Evolutionary conservation across 139 green algal genomes (phyloP).

Genomic region (Asterochloris erici): DNA sequence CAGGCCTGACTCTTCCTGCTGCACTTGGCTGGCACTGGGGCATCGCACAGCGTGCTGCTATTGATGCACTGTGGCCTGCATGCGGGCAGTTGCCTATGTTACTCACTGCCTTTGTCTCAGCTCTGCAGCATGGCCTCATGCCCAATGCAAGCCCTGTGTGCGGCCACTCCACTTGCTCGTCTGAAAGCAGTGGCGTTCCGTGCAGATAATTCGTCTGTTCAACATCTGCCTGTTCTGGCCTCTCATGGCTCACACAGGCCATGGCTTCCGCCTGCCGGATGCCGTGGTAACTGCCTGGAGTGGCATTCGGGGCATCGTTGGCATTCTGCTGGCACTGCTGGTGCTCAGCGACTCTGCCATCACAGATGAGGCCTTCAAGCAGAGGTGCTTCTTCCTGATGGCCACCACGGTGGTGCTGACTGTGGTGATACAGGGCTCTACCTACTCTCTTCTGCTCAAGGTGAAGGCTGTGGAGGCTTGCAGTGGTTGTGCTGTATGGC

Average conservation of each 20-base stretch:
- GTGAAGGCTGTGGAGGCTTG: not conserved
- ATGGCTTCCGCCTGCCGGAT: constrained; percentile 43
- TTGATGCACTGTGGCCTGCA: too few relatives aligned
- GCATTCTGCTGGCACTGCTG: constrained; percentile 51
- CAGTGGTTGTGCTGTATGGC: too few relatives aligned
- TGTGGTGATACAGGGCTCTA: constrained; percentile 35
- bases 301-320: constrained; percentile 56
- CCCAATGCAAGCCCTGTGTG: too few relatives aligned
- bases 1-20: too few relatives aligned
- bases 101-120: too few relatives aligned
- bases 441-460: constrained; percentile 29
- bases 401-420: constrained; percentile 32
- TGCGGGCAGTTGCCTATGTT: too few relatives aligned
- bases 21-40: too few relatives aligned
- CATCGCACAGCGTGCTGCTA: too few relatives aligned
- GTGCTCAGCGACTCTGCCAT: constrained; percentile 37
- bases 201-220: constrained; percentile 40
- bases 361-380: constrained; percentile 15
- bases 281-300: constrained; percentile 35
- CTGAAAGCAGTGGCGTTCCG: too few relatives aligned
- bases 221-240: constrained; percentile 44
- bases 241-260: constrained; percentile 34
- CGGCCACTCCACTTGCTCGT: too few relatives aligned
- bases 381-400: constrained; percentile 47
- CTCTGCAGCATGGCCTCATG: too few relatives aligned